phyloP scores from a whole-genome alignment of 768 basidiomycete species.

The Lenzites betulinus region DNA sequence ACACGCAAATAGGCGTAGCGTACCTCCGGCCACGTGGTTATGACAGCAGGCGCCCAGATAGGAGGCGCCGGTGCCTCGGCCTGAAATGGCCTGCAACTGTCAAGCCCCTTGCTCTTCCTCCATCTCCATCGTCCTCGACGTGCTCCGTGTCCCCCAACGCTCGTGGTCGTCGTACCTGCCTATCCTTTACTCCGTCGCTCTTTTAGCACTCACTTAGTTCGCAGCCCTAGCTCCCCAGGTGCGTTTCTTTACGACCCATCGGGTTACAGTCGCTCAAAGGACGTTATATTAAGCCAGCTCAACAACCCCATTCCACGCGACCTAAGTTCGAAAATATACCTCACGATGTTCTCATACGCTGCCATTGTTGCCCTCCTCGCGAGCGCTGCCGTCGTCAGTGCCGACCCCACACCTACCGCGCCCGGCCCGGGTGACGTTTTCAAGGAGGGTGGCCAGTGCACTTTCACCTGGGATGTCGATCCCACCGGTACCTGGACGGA shows the following conservation, averaged over 20 bases:
- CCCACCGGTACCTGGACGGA: conserved; percentile 61
- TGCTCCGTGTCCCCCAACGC: conserved; percentile 9
- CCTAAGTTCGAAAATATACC: not conserved
- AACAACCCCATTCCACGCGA: not conserved
- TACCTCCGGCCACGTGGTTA: no score
- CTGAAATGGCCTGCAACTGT: not conserved
- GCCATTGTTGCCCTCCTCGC: conserved; percentile 26
- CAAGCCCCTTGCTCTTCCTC: conserved; percentile 14
- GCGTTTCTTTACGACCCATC: not conserved
- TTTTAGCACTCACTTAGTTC: conserved; percentile 9
- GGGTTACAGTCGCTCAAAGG: not conserved
- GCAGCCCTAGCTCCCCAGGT: not conserved
- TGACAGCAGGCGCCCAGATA: no score
- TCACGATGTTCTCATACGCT: conserved; percentile 28
- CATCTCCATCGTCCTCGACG: conserved; percentile 14
- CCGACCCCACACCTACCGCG: conserved; percentile 57
- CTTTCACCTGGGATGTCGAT: conserved; percentile 62
- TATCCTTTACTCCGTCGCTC: conserved; percentile 18
- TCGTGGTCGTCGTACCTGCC: conserved; percentile 2
- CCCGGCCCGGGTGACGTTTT: conserved; percentile 63
- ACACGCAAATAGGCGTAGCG: no score
- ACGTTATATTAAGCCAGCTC: conserved; percentile 2
- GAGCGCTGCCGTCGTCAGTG: conserved; percentile 45
- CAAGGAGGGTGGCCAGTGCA: conserved; percentile 58
- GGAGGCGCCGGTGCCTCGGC: no score